These are phyloP conservation scores for Bimuria novae-zelandiae DNA, from an alignment of 2,329 filamentous ascomycete species.

Conservation along the genomic window DNA sequence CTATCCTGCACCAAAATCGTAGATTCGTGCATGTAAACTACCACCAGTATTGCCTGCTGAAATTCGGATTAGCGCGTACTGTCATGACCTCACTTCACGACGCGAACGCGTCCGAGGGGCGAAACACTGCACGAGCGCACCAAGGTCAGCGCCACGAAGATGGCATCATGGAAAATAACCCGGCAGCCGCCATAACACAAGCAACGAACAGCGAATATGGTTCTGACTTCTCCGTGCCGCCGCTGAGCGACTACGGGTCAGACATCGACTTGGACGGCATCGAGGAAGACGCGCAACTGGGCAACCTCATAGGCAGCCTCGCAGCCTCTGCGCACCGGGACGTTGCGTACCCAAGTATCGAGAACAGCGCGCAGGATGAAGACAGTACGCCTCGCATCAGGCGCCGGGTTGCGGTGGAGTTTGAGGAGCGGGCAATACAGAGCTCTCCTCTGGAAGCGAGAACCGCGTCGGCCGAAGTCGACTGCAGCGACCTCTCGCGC, in stretches of 20 bases:
- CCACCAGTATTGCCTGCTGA: too few relatives aligned
- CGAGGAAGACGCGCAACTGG: slow-evolving; percentile 61
- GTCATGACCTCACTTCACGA: slow-evolving; percentile 19
- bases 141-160: slow-evolving; percentile 13
- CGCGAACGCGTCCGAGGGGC: slow-evolving; percentile 11
- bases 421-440: slow-evolving; percentile 23
- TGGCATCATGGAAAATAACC: slow-evolving; percentile 32
- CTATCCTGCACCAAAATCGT: too few relatives aligned
- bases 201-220: slow-evolving; percentile 61
- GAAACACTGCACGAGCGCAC: slow-evolving; percentile 5
- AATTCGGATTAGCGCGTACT: neutral
- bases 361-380: slow-evolving; percentile 17
- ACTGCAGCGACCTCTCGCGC: slow-evolving; percentile 48
- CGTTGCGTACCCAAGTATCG: slow-evolving; percentile 27
- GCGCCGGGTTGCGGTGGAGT: slow-evolving; percentile 21
- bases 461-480: slow-evolving; percentile 46
- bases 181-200: slow-evolving; percentile 14
- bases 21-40: too few relatives aligned
- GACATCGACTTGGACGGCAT: slow-evolving; percentile 60
- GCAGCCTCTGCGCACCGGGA: slow-evolving; percentile 38
- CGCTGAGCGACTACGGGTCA: slow-evolving; percentile 67
- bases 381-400: neutral
- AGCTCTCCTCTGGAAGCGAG: slow-evolving; percentile 25
- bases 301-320: slow-evolving; percentile 55
- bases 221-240: slow-evolving; percentile 56